These are phyloP conservation scores for Citrus maxima DNA, from an alignment of 345 rosid species.

Conservation along the genomic window DNA sequence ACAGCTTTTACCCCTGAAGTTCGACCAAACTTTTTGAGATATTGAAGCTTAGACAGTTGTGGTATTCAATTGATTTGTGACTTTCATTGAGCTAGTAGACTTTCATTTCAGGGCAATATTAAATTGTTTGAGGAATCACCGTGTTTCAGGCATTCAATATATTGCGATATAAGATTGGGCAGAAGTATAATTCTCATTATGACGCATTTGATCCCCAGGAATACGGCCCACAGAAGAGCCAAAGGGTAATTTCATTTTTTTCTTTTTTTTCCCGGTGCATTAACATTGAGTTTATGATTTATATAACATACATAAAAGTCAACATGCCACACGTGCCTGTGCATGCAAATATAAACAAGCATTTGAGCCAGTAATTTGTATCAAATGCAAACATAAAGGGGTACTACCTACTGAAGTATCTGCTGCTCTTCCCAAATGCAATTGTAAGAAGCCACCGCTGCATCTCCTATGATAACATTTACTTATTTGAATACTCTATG, in stretches of 20 bases:
- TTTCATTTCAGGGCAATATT: constrained; percentile 35
- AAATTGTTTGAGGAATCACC: constrained; percentile 34
- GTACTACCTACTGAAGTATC: background rate
- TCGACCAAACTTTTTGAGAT: background rate
- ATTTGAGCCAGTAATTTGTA: background rate
- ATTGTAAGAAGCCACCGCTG: background rate
- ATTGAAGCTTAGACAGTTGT: background rate
- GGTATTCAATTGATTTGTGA: background rate
- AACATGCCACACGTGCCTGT: background rate
- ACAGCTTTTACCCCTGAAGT: background rate
- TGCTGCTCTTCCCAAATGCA: background rate
- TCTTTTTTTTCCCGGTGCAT: background rate
- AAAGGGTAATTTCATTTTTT: constrained; percentile 37
- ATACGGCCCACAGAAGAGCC: constrained; percentile 66
- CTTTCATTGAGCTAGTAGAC: constrained; percentile 27
- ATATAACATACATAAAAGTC: background rate
- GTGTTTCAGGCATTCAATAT: constrained; percentile 85
- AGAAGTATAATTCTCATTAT: constrained; percentile 85
- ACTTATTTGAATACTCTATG: background rate
- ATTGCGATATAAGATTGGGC: constrained; percentile 79
- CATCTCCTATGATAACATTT: background rate
- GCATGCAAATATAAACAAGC: too few relatives aligned
- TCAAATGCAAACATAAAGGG: too few relatives aligned
- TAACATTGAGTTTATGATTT: background rate
- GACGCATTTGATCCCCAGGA: constrained; percentile 80